Base-by-base conservation (phyloP, 2,329 filamentous ascomycete species). In the Pseudohalonectria lignicola region DNA sequence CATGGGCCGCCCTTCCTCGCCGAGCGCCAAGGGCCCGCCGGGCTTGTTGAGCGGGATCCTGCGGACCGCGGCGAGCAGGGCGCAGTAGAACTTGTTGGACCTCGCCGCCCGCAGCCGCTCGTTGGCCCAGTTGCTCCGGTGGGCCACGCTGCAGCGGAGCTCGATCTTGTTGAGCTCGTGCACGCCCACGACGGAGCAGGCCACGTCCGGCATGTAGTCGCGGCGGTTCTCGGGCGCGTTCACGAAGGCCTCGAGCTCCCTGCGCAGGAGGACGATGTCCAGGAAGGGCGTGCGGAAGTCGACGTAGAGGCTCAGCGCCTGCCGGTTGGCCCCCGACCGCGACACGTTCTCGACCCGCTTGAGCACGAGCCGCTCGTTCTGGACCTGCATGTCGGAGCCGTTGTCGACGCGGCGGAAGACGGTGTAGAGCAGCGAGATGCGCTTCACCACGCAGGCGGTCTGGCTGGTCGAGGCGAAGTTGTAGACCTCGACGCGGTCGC, bases 121-220 rank as follows among this genome's bases (percentile, higher is more conserved):
- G 49, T 83, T 82, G 47, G 83, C 78, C 78, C 78, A 83, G 53
- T 82, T 83, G 31, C 74, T 79, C 46, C 82, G 82, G 64, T 83
- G 83, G 53, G 82, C 82, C 60, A 85, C 82, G 44, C 82, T 70
- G 19, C 51, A 37, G 6, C 43, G 41, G 8, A 55, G 45, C 41
- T 55, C 51, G 34, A 55, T 48, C 39, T 51, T 53, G 41, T 50
- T 49, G 8, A 54, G 44, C 36, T 53, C 50, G 39, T 50, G 43
- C n/a, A 85, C 73, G 16, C 39, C 43, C 29, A 75, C 69, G 42
- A 85, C 59, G 51, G 81, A 77, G 1, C 79, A 81, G 10, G 81
- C 64, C 35, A 85, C 76, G 47, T 62, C 62, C 10, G 50, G 50
- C 48, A 82, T 75, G 53, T 79, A 84, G 48, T 84, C 80, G 36